Percentiles rank a stretch among this genome's conserved stretches.
Conservation (phyloP, 495 filamentous ascomycete species). For the Talaromyces proteolyticus region DNA sequence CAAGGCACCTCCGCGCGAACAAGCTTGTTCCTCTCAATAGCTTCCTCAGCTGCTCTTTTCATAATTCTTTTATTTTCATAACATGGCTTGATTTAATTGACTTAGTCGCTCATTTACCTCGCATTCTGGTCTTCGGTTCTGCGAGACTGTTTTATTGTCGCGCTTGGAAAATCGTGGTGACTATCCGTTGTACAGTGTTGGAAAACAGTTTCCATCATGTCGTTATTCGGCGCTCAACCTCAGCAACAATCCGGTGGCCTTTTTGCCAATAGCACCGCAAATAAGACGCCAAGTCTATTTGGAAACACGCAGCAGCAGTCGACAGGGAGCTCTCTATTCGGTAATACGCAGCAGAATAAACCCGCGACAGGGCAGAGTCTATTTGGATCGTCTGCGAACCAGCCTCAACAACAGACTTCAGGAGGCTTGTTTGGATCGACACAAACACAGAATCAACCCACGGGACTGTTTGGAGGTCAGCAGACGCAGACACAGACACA, state of each 20-base stretch:
- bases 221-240: conserved; percentile 34
- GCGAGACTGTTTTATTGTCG: not conserved
- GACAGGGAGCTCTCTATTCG: conserved; percentile 20
- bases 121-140: not conserved
- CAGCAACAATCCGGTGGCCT: conserved; percentile 21
- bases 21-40: conserved; percentile 8
- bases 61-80: not conserved
- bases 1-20: conserved; percentile 17
- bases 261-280: conserved; percentile 26
- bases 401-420: conserved; percentile 22
- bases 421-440: conserved; percentile 28
- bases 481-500: conserved; percentile 3
- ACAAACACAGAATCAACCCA: conserved; percentile 9
- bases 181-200: not conserved
- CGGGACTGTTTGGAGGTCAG: conserved; percentile 7
- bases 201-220: conserved; percentile 17
- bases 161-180: not conserved
- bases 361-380: conserved; percentile 7
- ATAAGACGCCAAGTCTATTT: conserved; percentile 30
- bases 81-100: not conserved
- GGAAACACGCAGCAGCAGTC: conserved; percentile 12
- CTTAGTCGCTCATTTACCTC: conserved; percentile 2
- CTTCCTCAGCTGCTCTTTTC: not conserved
- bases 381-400: conserved; percentile 16
- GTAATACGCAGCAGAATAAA: conserved; percentile 13